phyloP scores from a whole-genome alignment of 1,139 yeast genomes.

The Pichia sp. region DNA sequence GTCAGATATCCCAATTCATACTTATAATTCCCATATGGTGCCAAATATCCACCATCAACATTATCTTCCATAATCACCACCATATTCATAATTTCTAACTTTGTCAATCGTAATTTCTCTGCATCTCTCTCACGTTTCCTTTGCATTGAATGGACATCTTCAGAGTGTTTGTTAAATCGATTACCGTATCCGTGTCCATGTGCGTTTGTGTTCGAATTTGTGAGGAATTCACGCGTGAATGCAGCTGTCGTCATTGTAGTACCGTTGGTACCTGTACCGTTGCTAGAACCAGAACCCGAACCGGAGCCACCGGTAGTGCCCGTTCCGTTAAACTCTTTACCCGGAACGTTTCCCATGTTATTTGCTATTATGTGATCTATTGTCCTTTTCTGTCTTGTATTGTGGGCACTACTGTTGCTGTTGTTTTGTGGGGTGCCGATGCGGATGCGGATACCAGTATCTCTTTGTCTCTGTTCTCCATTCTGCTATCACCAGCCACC shows the following conservation, averaged over 20 bases:
- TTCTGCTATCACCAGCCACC: no score
- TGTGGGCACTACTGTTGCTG: no score
- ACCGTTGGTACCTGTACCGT: no score
- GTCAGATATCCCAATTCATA: conserved; percentile 70
- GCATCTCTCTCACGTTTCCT: conserved; percentile 24
- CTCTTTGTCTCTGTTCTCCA: no score
- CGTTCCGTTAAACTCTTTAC: conserved; percentile 17
- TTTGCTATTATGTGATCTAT: no score
- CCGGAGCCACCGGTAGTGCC: no score
- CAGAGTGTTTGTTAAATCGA: not conserved
- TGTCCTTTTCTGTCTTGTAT: no score
- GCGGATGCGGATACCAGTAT: no score
- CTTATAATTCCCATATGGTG: conserved; percentile 83
- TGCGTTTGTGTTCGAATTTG: no score
- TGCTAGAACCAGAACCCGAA: not conserved
- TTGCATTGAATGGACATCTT: not conserved
- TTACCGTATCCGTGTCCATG: conserved; percentile 10
- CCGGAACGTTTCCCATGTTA: conserved; percentile 24
- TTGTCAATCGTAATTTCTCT: conserved; percentile 44
- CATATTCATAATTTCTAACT: conserved; percentile 47
- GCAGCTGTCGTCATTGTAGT: conserved; percentile 8
- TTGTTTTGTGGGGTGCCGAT: no score
- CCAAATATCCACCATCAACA: conserved; percentile 75
- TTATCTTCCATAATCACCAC: conserved; percentile 52
- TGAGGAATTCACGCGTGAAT: conserved; percentile 17